Evolutionary conservation across 805 yeast genomes (phyloP).

Genomic region (Crinitomyces ghanaensis): DNA sequence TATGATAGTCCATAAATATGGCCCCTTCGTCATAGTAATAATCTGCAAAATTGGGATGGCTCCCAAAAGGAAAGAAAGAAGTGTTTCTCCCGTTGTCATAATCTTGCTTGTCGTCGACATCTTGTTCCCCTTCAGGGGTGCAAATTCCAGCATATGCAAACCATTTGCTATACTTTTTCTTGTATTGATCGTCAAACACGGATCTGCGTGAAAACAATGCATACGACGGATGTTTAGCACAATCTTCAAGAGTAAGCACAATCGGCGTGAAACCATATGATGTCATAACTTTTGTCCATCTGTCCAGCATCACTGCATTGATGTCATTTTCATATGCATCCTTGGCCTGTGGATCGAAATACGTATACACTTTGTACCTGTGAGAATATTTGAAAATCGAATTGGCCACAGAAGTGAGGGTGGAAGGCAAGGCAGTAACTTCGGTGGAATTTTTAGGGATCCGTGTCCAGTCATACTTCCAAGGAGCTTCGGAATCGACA

Average conservation of each 20-base stretch:
- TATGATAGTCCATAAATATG: slow-evolving; percentile 15
- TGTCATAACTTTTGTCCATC: slow-evolving; percentile 22
- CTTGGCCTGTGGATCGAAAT: no score
- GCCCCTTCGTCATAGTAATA: slow-evolving; percentile 20
- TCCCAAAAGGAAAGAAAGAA: no score
- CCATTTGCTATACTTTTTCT: slow-evolving; percentile 9
- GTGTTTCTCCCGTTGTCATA: no score
- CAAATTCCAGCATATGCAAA: slow-evolving; percentile 19
- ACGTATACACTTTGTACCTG: slow-evolving; percentile 10
- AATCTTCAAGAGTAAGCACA: slow-evolving; percentile 14
- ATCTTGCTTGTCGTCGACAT: no score
- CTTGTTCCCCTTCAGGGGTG: no score
- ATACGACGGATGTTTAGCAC: slow-evolving; percentile 12
- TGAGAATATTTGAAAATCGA: not conserved
- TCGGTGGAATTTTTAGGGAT: no score
- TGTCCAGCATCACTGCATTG: slow-evolving; percentile 12
- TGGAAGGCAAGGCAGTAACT: no score
- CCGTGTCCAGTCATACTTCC: no score
- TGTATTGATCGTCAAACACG: not conserved
- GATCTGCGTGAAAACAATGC: slow-evolving; percentile 6
- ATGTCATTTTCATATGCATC: no score
- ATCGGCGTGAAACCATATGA: slow-evolving; percentile 21
- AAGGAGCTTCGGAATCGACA: no score
- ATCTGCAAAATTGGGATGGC: no score
- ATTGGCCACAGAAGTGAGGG: no score